These are phyloP conservation scores for Neofusicoccum parvum DNA, from an alignment of 2,329 filamentous ascomycete species.

Conservation along the genomic window DNA sequence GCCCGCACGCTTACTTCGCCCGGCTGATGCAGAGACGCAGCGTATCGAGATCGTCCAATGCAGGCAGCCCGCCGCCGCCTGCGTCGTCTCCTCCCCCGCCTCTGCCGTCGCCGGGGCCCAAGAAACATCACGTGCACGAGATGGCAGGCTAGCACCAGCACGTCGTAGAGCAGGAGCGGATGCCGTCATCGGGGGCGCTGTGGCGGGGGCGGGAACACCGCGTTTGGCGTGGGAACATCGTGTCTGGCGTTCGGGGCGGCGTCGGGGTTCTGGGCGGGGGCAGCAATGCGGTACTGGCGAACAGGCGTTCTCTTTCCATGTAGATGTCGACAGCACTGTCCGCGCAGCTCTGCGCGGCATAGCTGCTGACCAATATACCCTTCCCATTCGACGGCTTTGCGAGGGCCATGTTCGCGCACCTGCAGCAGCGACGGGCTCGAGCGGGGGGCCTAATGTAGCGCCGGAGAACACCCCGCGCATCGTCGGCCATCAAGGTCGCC, in stretches of 20 bases:
- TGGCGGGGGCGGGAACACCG: neutral
- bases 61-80: slow-evolving; percentile 14
- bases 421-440: slow-evolving; percentile 5
- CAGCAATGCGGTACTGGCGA: too few relatives aligned
- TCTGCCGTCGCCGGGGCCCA: neutral
- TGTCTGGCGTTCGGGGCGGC: neutral
- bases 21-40: slow-evolving; percentile 18
- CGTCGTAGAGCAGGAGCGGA: neutral
- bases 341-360: neutral
- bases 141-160: slow-evolving; percentile 5
- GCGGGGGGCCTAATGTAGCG: neutral
- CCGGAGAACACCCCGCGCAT: neutral
- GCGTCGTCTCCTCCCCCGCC: slow-evolving; percentile 14
- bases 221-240: neutral
- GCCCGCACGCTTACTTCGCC: slow-evolving; percentile 4
- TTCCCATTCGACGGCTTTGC: neutral
- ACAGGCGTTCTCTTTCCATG: too few relatives aligned
- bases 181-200: neutral
- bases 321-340: neutral
- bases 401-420: too few relatives aligned
- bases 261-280: too few relatives aligned
- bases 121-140: slow-evolving; percentile 18
- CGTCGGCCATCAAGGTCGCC: neutral
- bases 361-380: slow-evolving; percentile 11
- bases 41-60: slow-evolving; percentile 6